Evolutionary conservation across 257 asterid species (phyloP).

Genomic region (Ligustrum vulgare): DNA sequence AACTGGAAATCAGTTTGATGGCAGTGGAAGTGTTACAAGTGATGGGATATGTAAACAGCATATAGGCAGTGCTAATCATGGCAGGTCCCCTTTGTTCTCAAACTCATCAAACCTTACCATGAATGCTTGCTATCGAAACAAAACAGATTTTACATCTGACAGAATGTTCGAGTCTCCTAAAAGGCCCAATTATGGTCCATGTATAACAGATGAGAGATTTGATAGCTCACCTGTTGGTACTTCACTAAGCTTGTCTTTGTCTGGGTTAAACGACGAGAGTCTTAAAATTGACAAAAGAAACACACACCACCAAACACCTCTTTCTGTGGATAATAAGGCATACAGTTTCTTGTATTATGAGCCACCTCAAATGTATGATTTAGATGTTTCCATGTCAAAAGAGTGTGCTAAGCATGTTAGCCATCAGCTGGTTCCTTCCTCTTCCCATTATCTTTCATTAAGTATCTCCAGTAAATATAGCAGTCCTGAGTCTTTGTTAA

Average conservation of each 20-base stretch:
- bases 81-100: slow-evolving; percentile 25
- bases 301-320: slow-evolving; percentile 28
- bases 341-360: slow-evolving; percentile 36
- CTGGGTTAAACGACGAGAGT: slow-evolving; percentile 34
- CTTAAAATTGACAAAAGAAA: slow-evolving; percentile 43
- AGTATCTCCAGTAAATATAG: slow-evolving; percentile 32
- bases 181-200: slow-evolving; percentile 36
- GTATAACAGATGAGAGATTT: slow-evolving; percentile 25
- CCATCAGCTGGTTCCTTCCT: slow-evolving; percentile 25
- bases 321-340: slow-evolving; percentile 30
- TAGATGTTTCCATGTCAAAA: slow-evolving; percentile 13
- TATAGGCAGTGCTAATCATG: slow-evolving; percentile 17
- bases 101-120: slow-evolving; percentile 22
- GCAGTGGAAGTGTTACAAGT: slow-evolving; percentile 18
- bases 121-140: slow-evolving; percentile 6
- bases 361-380: slow-evolving; percentile 36
- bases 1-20: slow-evolving; percentile 30
- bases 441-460: slow-evolving; percentile 36
- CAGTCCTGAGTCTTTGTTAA: slow-evolving; percentile 60
- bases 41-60: slow-evolving; percentile 22
- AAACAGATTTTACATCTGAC: slow-evolving; percentile 22
- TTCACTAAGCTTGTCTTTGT: slow-evolving; percentile 50
- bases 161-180: slow-evolving; percentile 41
- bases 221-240: slow-evolving; percentile 39
- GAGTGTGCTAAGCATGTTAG: slow-evolving; percentile 21